Percentiles rank a stretch among this genome's conserved stretches.
phyloP scores from a whole-genome alignment of 225 moss, liverwort and hornwort genomes.

The Physcomitrellopsis africana region DNA sequence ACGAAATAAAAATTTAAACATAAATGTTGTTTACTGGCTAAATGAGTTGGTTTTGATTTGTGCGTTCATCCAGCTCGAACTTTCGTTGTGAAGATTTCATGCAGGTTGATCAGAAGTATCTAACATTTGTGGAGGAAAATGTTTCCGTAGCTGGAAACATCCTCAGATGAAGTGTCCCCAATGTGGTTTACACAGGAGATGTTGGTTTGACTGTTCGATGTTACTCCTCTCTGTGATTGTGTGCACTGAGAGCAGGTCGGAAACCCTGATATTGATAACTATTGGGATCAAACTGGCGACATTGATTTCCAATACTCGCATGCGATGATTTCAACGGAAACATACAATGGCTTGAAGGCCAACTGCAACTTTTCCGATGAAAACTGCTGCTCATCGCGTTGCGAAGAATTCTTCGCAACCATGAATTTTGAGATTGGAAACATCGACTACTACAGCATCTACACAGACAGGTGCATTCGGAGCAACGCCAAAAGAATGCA shows the following conservation, averaged over 20 bases:
- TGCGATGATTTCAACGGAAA: constrained; percentile 34
- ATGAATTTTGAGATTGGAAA: constrained; percentile 26
- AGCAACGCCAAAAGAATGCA: neutral
- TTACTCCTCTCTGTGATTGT: no score
- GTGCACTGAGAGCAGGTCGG: constrained; percentile 3
- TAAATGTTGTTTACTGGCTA: no score
- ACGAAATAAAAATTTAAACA: no score
- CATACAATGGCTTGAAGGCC: constrained; percentile 20
- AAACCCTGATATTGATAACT: constrained; percentile 30
- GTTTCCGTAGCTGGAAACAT: no score
- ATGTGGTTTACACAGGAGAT: no score
- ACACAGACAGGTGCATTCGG: constrained; percentile 16
- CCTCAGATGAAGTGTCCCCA: no score
- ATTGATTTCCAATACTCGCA: constrained; percentile 31
- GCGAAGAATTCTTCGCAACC: neutral
- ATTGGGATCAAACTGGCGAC: constrained; percentile 20
- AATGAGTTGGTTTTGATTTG: no score
- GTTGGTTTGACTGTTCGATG: no score
- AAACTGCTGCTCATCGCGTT: constrained; percentile 20
- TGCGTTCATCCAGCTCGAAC: no score
- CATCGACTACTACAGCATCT: constrained; percentile 31
- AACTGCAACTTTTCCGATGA: constrained; percentile 23
- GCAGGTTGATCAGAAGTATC: no score
- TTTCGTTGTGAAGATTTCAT: no score
- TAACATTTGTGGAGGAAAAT: no score